phyloP scores from a whole-genome alignment of 73 alveolate species.

The Paramecium tetraurelia region DNA sequence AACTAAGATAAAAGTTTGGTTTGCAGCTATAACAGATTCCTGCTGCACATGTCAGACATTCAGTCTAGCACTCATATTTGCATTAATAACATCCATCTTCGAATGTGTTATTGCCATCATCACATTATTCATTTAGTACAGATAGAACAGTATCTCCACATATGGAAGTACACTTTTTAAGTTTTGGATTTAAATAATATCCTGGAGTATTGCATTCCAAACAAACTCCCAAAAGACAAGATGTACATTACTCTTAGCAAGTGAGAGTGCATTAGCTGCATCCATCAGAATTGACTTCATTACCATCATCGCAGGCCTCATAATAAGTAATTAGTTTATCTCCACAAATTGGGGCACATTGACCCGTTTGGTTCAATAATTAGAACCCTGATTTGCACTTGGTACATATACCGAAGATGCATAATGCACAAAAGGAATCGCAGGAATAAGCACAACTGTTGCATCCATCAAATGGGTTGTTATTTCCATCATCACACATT shows the following conservation, averaged over 20 bases:
- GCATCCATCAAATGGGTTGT: neutral
- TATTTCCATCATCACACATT: neutral
- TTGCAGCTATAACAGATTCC: neutral
- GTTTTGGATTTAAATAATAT: neutral
- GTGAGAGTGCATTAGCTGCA: neutral
- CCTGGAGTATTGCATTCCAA: neutral
- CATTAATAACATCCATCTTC: neutral
- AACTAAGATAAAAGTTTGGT: neutral
- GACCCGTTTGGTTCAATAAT: neutral
- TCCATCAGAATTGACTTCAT: neutral
- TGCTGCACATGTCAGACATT: neutral
- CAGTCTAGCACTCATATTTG: neutral
- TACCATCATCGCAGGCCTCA: neutral
- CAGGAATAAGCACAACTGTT: neutral
- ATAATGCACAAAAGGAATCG: neutral
- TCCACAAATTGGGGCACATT: neutral
- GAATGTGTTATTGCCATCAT: neutral
- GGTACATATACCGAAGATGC: neutral
- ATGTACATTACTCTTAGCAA: neutral
- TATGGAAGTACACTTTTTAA: neutral
- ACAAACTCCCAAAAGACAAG: neutral
- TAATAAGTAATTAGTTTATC: neutral
- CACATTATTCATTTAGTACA: neutral
- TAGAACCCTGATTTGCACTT: neutral
- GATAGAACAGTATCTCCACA: conserved; percentile 45